A percentile compares a stretch with the other conserved stretches of the same genome.
These are phyloP conservation scores for Suhomyces pyralidae DNA, from an alignment of 805 yeast genomes.

Conservation along the genomic window DNA sequence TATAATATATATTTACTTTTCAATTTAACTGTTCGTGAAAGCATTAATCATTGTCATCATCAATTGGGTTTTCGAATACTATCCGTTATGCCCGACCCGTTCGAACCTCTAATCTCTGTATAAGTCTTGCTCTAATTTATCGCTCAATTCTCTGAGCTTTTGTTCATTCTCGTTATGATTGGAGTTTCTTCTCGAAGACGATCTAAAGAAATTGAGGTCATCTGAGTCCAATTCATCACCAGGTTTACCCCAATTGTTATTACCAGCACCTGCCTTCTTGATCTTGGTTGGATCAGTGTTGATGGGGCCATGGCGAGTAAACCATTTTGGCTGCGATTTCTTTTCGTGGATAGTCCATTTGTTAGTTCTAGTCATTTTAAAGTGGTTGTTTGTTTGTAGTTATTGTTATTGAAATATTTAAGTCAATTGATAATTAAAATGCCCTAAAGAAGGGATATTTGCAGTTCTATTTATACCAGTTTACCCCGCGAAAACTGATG, in stretches of 20 bases:
- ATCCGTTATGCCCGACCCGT: neutral
- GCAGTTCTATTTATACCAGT: conserved; percentile 2
- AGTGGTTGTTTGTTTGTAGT: neutral
- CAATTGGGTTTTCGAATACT: neutral
- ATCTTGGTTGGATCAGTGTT: conserved; percentile 72
- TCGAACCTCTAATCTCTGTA: neutral
- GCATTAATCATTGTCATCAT: neutral
- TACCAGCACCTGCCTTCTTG: conserved; percentile 84
- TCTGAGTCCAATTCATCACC: conserved; percentile 71
- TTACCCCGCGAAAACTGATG: conserved; percentile 1
- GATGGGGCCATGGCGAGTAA: conserved; percentile 70
- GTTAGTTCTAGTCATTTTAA: conserved; percentile 69
- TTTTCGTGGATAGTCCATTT: conserved; percentile 71
- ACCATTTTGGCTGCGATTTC: conserved; percentile 62
- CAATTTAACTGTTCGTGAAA: neutral
- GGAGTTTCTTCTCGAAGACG: conserved; percentile 36
- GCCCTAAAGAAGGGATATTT: neutral
- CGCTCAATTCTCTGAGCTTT: conserved; percentile 20
- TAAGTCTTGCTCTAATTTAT: conserved; percentile 15
- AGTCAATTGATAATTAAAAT: neutral
- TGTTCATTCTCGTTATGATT: conserved; percentile 37
- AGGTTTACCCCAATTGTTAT: conserved; percentile 81
- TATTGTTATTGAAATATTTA: neutral
- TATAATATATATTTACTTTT: neutral
- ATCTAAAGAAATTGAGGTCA: conserved; percentile 31